These are phyloP conservation scores for Aspergillus oerlinghausenensis DNA, from an alignment of 2,329 filamentous ascomycete genomes.

Conservation along the genomic window DNA sequence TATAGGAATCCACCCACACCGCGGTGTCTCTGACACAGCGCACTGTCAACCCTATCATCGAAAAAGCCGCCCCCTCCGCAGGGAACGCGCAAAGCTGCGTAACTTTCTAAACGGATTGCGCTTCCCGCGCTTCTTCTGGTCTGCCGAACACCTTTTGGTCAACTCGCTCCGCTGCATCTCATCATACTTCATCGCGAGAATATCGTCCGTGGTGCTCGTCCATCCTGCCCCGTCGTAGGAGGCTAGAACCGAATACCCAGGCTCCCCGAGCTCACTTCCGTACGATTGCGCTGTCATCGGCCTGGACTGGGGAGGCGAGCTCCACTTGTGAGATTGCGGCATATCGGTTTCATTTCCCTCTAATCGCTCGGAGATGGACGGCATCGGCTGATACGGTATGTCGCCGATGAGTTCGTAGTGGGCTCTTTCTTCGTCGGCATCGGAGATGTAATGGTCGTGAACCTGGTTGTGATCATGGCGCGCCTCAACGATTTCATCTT, in stretches of 20 bases:
- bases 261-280: slow-evolving; percentile 28
- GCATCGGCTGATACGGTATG: slow-evolving; percentile 18
- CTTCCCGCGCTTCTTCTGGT: background rate
- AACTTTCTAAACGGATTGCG: background rate
- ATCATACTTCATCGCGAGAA: background rate
- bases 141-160: background rate
- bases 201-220: slow-evolving; percentile 17
- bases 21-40: too few species aligned
- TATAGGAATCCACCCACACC: background rate
- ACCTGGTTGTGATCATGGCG: background rate
- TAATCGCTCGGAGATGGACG: slow-evolving; percentile 23
- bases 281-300: slow-evolving; percentile 15
- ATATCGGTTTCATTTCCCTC: slow-evolving; percentile 15
- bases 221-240: slow-evolving; percentile 21
- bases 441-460: background rate
- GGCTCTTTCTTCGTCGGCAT: slow-evolving; percentile 10
- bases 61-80: background rate
- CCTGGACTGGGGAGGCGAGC: slow-evolving; percentile 13
- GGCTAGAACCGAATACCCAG: slow-evolving; percentile 25
- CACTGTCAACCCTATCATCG: background rate
- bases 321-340: slow-evolving; percentile 3
- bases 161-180: background rate
- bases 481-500: background rate
- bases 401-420: slow-evolving; percentile 21
- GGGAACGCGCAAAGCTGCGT: background rate